phyloP scores from a whole-genome alignment of 2,329 filamentous ascomycete genomes.

The Alternaria triticimaculans region DNA sequence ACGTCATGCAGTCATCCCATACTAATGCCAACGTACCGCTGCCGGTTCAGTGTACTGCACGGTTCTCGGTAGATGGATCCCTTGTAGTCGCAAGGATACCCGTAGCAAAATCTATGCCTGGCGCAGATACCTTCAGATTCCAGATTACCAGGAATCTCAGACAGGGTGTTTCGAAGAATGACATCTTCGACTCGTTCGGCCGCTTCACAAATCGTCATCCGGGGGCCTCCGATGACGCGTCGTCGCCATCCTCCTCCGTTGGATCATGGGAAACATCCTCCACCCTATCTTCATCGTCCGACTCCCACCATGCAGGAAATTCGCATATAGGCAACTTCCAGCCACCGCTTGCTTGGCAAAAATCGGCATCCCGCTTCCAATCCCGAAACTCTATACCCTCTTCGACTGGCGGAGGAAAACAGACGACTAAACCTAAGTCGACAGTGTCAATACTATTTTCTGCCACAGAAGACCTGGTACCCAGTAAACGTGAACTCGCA shows the following conservation, averaged over 20 bases:
- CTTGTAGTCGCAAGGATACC: slow-evolving; percentile 58
- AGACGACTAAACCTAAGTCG: slow-evolving; percentile 64
- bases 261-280: slow-evolving; percentile 48
- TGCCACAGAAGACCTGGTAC: slow-evolving; percentile 69
- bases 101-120: slow-evolving; percentile 48
- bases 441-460: slow-evolving; percentile 73
- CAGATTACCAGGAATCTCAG: slow-evolving; percentile 36
- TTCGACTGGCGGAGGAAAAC: slow-evolving; percentile 32
- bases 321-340: slow-evolving; percentile 53
- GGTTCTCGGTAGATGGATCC: slow-evolving; percentile 64
- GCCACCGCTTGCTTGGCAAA: slow-evolving; percentile 60
- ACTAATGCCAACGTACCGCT: slow-evolving; percentile 69
- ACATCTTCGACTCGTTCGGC: slow-evolving; percentile 69
- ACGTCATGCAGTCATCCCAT: slow-evolving; percentile 61
- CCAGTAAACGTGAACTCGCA: slow-evolving; percentile 78
- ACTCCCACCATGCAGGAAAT: slow-evolving; percentile 50
- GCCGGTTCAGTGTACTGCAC: slow-evolving; percentile 63
- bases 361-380: slow-evolving; percentile 62
- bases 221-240: slow-evolving; percentile 31
- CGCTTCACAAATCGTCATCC: slow-evolving; percentile 45
- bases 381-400: slow-evolving; percentile 53
- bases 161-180: slow-evolving; percentile 48
- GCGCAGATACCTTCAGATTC: slow-evolving; percentile 28
- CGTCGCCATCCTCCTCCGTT: slow-evolving; percentile 36
- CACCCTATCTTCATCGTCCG: slow-evolving; percentile 47